These are phyloP conservation scores for Trifolium dubium DNA, from an alignment of 306 rosid species.

Conservation along the genomic window DNA sequence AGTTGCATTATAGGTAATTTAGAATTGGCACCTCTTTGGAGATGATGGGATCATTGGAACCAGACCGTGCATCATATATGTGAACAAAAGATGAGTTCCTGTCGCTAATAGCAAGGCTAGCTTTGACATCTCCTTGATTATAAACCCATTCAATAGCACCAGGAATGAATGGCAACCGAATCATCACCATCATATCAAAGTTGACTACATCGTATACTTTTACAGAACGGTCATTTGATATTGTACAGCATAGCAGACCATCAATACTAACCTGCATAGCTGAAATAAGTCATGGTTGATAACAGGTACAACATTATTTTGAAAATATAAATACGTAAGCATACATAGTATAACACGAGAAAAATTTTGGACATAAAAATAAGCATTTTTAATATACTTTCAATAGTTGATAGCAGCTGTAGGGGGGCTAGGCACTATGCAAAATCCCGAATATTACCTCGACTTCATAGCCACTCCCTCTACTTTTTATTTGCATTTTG, in stretches of 20 bases:
- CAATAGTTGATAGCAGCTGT: constrained; percentile 2
- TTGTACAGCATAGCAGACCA: constrained; percentile 96
- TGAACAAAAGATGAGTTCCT: constrained; percentile 75
- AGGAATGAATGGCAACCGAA: constrained; percentile 72
- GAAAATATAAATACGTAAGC: constrained; percentile 17
- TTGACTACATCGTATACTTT: constrained; percentile 96
- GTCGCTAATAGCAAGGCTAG: constrained; percentile 85
- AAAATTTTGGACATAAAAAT: not conserved
- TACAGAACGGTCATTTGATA: constrained; percentile 82
- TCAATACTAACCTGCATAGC: constrained; percentile 92
- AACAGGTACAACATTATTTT: constrained; percentile 43
- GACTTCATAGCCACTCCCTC: not conserved
- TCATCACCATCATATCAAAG: constrained; percentile 99
- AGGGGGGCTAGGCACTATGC: not conserved
- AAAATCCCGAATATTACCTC: not conserved
- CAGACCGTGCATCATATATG: constrained; percentile 87
- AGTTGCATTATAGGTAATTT: constrained; percentile 21
- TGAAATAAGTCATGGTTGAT: constrained; percentile 71
- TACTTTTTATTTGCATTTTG: not conserved
- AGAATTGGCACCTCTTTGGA: constrained; percentile 72
- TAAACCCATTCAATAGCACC: constrained; percentile 99
- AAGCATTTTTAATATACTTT: constrained; percentile 2
- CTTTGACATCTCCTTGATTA: constrained; percentile 94
- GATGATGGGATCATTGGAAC: constrained; percentile 83
- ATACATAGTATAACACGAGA: constrained; percentile 4